Evolutionary conservation across 495 filamentous ascomycete species (phyloP).

Genomic region (Elaphomyces granulatus): DNA sequence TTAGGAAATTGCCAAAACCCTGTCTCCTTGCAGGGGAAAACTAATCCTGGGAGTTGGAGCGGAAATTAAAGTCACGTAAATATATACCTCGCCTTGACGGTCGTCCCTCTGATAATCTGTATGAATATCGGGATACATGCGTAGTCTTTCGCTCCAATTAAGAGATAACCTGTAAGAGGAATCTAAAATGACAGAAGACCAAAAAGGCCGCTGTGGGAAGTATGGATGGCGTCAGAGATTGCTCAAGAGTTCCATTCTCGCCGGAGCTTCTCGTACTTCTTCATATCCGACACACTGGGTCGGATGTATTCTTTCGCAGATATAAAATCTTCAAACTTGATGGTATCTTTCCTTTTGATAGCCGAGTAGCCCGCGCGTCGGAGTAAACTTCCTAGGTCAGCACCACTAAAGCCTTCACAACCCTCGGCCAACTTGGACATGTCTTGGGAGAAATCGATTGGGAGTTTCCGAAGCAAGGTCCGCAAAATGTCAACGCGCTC

Average conservation of each 20-base stretch:
- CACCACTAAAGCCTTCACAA: constrained; percentile 80
- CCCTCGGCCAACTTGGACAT: constrained; percentile 46
- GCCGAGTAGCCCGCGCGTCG: constrained; percentile 65
- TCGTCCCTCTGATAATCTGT: too few species aligned
- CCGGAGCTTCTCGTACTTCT: constrained; percentile 51
- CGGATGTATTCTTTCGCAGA: constrained; percentile 53
- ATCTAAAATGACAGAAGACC: too few species aligned
- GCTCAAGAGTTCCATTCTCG: constrained; percentile 38
- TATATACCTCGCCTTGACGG: too few species aligned
- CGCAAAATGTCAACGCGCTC: constrained; percentile 78
- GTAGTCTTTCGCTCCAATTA: too few species aligned
- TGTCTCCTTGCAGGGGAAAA: too few species aligned
- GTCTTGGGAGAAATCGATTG: constrained; percentile 34
- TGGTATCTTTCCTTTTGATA: constrained; percentile 45
- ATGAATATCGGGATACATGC: too few species aligned
- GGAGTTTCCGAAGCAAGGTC: constrained; percentile 56
- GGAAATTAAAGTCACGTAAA: too few species aligned
- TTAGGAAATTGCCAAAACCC: too few species aligned
- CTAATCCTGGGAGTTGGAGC: too few species aligned
- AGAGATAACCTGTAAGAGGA: too few species aligned
- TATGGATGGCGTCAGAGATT: too few species aligned
- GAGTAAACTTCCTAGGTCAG: constrained; percentile 68
- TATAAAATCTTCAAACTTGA: constrained; percentile 64
- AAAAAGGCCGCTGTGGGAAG: too few species aligned
- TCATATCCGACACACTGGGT: constrained; percentile 66